Base-by-base conservation (phyloP, 2,329 filamentous ascomycete genomes). In the Dothidotthia symphoricarpi region DNA sequence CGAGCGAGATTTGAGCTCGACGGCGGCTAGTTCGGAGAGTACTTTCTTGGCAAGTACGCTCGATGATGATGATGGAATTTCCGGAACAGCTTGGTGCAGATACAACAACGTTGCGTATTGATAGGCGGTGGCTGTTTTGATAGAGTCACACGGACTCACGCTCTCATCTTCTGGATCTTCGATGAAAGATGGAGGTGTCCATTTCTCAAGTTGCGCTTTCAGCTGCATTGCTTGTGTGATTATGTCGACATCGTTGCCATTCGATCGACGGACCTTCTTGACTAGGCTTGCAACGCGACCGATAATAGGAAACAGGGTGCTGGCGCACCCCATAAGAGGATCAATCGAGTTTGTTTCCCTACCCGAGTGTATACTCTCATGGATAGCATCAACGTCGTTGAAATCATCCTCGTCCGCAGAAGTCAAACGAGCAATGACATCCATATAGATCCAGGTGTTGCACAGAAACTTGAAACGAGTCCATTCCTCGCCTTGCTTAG, bases 381-480 rank as follows among this genome's bases (percentile, higher is more conserved):
- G 36, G 57, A 68, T 57, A 24, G 51, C 32, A 35, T 68, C 66
- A 38, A 80, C 76, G 51, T 80, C 75, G 31, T 73, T 72, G 3
- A 71, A 71, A 10, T 79, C 77, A 16, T 78, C 76, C 24, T 77
- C 74, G 41, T 80, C 77, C 3, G 78, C 65, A 3, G 81, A 81
- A 0, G 82, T 86, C 32, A 87, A 67, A 11, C 82, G 76, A 16
- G 83, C 79, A 45, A 86, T 82, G 17, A 86, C 83, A 57, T 86
- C 82, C 76, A 86, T 83, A 53, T 86, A 87, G 6, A 86, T 74
- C 80, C 81, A 86, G 3, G 79, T 80, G 55, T 85, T 86, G 65
- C 81, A 83, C 13, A 87, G 69, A 51, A 86, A 86, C 38, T 78
- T 78, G 16, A 86, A 67, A 6, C 81, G 69, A 26, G 72, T 67